These are phyloP conservation scores for Torulaspora maleeae DNA, from an alignment of 805 yeast genomes.

Conservation along the genomic window DNA sequence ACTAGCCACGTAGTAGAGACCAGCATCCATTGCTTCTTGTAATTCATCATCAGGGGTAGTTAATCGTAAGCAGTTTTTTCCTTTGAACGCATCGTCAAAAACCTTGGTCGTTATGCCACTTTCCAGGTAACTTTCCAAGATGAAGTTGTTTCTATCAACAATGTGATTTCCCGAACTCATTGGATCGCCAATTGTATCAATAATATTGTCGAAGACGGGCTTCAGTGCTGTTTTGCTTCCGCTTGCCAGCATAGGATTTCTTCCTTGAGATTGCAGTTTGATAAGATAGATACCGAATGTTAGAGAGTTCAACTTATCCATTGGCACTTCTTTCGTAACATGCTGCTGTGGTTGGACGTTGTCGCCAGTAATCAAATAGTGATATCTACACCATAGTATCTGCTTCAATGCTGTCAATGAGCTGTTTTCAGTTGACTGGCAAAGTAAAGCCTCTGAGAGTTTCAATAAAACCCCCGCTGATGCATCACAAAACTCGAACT, in stretches of 20 bases:
- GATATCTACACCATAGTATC: constrained; percentile 72
- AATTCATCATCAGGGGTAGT: constrained; percentile 33
- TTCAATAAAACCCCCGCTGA: constrained; percentile 58
- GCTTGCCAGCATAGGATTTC: constrained; percentile 53
- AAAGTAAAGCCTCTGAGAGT: constrained; percentile 52
- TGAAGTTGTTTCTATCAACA: constrained; percentile 44
- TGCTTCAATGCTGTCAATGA: constrained; percentile 73
- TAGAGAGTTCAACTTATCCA: constrained; percentile 35
- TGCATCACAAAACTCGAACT: constrained; percentile 61
- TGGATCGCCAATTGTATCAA: constrained; percentile 69
- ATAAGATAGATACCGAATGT: constrained; percentile 35
- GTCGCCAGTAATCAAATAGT: constrained; percentile 56
- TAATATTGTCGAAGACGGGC: constrained; percentile 61
- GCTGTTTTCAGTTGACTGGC: constrained; percentile 39
- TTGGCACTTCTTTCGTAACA: constrained; percentile 39
- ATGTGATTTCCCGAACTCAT: constrained; percentile 39
- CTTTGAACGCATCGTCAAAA: constrained; percentile 50
- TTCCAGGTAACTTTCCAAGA: constrained; percentile 46
- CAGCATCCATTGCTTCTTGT: constrained; percentile 57
- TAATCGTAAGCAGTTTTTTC: constrained; percentile 37
- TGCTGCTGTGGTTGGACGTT: constrained; percentile 66
- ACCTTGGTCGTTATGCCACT: constrained; percentile 42
- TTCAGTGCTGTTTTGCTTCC: constrained; percentile 67
- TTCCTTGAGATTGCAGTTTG: constrained; percentile 40
- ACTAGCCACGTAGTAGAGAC: constrained; percentile 46